Evolutionary conservation across 345 rosid genomes (phyloP).

Genomic region (Melastoma malabathricum): DNA sequence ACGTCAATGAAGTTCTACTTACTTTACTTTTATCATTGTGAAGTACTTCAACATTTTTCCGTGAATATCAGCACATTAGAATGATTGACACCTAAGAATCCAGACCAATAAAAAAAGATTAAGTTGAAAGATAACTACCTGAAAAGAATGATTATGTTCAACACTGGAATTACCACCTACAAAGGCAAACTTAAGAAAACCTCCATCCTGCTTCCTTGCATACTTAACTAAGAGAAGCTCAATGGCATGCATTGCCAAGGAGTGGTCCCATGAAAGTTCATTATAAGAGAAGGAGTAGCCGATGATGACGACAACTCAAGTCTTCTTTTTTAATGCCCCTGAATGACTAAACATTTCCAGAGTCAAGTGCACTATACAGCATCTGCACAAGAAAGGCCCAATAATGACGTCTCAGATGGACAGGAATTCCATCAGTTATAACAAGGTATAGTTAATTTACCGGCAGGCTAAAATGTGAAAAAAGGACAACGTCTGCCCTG

Average conservation of each 20-base stretch:
- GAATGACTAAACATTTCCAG: slow-evolving; percentile 91
- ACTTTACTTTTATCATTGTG: slow-evolving; percentile 38
- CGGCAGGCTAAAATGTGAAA: slow-evolving; percentile 74
- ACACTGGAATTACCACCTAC: slow-evolving; percentile 72
- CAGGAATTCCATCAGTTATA: slow-evolving; percentile 1
- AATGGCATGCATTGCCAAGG: slow-evolving; percentile 63
- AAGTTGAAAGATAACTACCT: slow-evolving; percentile 29
- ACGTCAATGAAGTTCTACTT: slow-evolving; percentile 16
- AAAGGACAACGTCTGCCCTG: slow-evolving; percentile 68
- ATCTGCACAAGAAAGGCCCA: slow-evolving; percentile 43
- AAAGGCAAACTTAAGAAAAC: slow-evolving; percentile 64
- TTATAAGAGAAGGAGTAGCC: slow-evolving; percentile 75
- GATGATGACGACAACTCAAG: slow-evolving; percentile 59
- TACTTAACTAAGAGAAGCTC: slow-evolving; percentile 69
- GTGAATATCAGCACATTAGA: slow-evolving; percentile 57
- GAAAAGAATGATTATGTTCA: slow-evolving; percentile 48
- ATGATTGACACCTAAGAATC: slow-evolving; percentile 33
- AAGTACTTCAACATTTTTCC: slow-evolving; percentile 59
- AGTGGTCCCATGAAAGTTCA: slow-evolving; percentile 76
- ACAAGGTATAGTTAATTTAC: slow-evolving; percentile 21
- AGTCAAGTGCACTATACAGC: slow-evolving; percentile 80
- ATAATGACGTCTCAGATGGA: slow-evolving; percentile 17
- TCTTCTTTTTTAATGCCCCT: slow-evolving; percentile 52
- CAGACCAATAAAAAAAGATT: slow-evolving; percentile 5
- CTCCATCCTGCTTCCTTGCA: slow-evolving; percentile 50